Evolutionary conservation across 805 yeast genomes (phyloP).

Genomic region (Monosporozyma unispora): DNA sequence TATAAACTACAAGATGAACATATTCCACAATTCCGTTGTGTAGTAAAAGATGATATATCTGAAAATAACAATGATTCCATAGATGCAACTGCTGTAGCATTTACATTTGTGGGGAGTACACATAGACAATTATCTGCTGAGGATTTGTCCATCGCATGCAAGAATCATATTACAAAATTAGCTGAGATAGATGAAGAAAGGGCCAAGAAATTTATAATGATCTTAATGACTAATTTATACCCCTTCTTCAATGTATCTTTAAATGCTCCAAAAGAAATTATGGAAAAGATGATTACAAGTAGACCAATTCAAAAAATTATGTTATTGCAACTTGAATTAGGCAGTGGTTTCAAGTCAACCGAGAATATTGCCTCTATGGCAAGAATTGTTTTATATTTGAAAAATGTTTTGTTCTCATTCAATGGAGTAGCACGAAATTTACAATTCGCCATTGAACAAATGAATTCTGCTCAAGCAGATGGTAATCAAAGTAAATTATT

Average conservation of each 20-base stretch:
- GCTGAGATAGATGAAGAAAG: conserved; percentile 16
- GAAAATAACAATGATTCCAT: conserved; percentile 15
- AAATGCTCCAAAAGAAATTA: conserved; percentile 29
- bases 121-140: conserved; percentile 30
- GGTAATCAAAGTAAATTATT: conserved; percentile 34
- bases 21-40: conserved; percentile 16
- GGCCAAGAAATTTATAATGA: conserved; percentile 22
- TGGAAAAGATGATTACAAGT: conserved; percentile 30
- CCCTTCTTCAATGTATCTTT: conserved; percentile 29
- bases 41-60: conserved; percentile 11
- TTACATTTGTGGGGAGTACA: conserved; percentile 28
- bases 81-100: conserved; percentile 28
- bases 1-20: conserved; percentile 13
- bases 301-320: conserved; percentile 30
- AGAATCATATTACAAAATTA: conserved; percentile 20
- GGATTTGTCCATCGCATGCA: conserved; percentile 30
- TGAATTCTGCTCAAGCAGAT: conserved; percentile 11
- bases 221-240: conserved; percentile 21
- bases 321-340: conserved; percentile 29
- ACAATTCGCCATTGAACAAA: conserved; percentile 31
- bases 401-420: conserved; percentile 29
- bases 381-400: conserved; percentile 22
- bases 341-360: conserved; percentile 20
- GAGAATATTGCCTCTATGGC: conserved; percentile 27
- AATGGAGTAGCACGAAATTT: conserved; percentile 30